Evolutionary conservation across 768 basidiomycete species (phyloP).

Genomic region (Tricholoma sp.): DNA sequence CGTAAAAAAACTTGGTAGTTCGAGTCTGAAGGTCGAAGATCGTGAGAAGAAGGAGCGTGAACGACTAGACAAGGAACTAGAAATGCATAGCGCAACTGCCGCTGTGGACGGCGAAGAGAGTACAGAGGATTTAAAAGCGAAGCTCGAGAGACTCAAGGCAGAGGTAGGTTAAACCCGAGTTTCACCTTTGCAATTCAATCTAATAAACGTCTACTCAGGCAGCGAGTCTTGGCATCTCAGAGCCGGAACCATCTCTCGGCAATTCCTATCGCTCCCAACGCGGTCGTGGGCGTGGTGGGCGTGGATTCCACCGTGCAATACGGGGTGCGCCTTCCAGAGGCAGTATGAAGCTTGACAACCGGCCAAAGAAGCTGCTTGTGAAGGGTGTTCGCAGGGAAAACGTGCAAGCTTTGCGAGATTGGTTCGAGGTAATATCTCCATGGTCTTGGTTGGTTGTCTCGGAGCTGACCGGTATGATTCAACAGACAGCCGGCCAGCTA

Average conservation of each 20-base stretch:
- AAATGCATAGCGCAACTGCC: slow-evolving; percentile 47
- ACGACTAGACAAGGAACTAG: slow-evolving; percentile 79
- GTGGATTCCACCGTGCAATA: slow-evolving; percentile 56
- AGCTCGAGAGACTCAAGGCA: slow-evolving; percentile 70
- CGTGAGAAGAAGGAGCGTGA: slow-evolving; percentile 57
- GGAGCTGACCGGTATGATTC: not conserved
- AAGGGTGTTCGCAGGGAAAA: slow-evolving; percentile 55
- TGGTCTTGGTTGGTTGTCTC: not conserved
- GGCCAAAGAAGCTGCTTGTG: slow-evolving; percentile 75
- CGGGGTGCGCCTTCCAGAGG: slow-evolving; percentile 60
- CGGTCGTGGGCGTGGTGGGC: slow-evolving; percentile 56
- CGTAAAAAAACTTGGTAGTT: slow-evolving; percentile 12
- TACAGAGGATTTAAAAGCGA: slow-evolving; percentile 69
- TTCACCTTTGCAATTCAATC: not conserved
- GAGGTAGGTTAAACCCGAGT: slow-evolving; percentile 48
- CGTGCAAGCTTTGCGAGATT: slow-evolving; percentile 63
- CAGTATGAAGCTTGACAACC: slow-evolving; percentile 88
- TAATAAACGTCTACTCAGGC: slow-evolving; percentile 40
- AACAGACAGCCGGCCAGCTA: slow-evolving; percentile 63
- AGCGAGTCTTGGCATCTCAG: slow-evolving; percentile 66
- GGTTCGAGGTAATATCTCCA: slow-evolving; percentile 64
- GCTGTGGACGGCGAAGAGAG: slow-evolving; percentile 37
- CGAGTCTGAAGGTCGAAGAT: slow-evolving; percentile 28
- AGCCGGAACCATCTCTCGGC: slow-evolving; percentile 34
- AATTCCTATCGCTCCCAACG: slow-evolving; percentile 62